Evolutionary conservation across 768 basidiomycete species (phyloP), one percentile per base, ranked within the genome.

Genomic region (Boletus pseudo-olivaceus): DNA sequence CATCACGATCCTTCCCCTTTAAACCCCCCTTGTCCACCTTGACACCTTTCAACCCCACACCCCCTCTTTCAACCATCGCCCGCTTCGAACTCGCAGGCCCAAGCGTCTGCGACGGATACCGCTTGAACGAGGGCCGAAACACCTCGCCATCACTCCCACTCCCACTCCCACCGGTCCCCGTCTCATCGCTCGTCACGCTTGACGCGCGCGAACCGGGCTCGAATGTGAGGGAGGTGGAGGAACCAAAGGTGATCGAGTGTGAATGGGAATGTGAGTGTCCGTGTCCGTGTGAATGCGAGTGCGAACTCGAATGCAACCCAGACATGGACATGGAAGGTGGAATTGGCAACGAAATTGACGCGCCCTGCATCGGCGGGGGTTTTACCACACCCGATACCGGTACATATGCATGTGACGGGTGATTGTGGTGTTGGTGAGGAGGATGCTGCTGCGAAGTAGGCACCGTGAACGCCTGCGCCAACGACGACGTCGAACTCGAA

Each of bases 101-200:
- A n/a, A 90, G 69, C 10, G 85, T 85, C 71, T 87, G 85, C 44
- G 85, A 87, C 2, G 88, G 82, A 35, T 87, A 66, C 42, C 88
- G 75, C 74, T 91, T 91, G 64, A 88, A 89, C 29, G 82, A 77
- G 11, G 88, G 88, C 2, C 88, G 66, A 35, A 63, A 49, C n/a
- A 62, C 48, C 37, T 72, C 69, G 5, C 67, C 56, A 6, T 70
- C 69, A 1, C 71, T 72, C 45, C 66, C 67, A 17, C 71, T 72
- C 45, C 66, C 67, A 17, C 70, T 68, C 33, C 63, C 66, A 7
- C 66, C 66, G 0, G 65, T 62, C 5, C 66, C 70, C 17, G 68
- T 70, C 20, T 68, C 65, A 14, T 73, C 74, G 30, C 62, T 69
- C 14, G 44, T 55, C 51, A 59, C 72, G 37, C 65, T 72, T 62